Evolutionary conservation across 1,139 yeast genomes (phyloP), one percentile per base, ranked within the genome.

Genomic region (Taphrina pruni): DNA sequence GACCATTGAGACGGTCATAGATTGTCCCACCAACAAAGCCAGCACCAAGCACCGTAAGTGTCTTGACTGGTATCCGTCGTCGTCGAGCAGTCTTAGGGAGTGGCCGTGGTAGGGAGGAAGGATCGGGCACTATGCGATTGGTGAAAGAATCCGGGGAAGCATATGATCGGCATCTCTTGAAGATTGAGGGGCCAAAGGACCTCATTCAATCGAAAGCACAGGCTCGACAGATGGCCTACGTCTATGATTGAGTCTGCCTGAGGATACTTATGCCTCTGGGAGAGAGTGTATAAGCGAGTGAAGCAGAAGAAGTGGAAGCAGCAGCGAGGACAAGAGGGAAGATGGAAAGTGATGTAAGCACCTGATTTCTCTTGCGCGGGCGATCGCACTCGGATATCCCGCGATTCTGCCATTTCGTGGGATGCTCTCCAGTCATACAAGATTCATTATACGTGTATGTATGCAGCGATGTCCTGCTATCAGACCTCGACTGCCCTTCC

Each of bases 1-100:
- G 65, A 41, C 69, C 82, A 69, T 84, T 84, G 70, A 77, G 51
- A 6, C 67, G 52, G 35, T 64, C 67, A 46, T 64, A 64, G 38
- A 54, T 36, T 38, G 43, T 39, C n/a, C 39, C 32, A 11, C 48
- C 61, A 7, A 36, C 32, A 4, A 46, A 11, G 20, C 52, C 38
- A 9, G 60, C 14, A 4, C 51, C 54, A 32, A 64, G 54, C 6
- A 57, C 56, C 9, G 56, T 14, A 26, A 64, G 36, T 0, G 67
- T 64, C 56, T 64, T 64, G 55, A 48, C 48, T 7, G 67, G 67
- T 14, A 64, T 20, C 12, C 67, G 54, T 32, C 61, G 54, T 35
- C 61, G 50, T 35, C 39, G n/a, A 12, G 50, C 12, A 8, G 38
- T 39, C 36, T 55, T 64, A 9, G 61, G 55, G 8, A 56, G 12